Evolutionary conservation across 2,329 filamentous ascomycete species (phyloP), one percentile per base, ranked within the genome.

Genomic region (Ascochyta fabae): DNA sequence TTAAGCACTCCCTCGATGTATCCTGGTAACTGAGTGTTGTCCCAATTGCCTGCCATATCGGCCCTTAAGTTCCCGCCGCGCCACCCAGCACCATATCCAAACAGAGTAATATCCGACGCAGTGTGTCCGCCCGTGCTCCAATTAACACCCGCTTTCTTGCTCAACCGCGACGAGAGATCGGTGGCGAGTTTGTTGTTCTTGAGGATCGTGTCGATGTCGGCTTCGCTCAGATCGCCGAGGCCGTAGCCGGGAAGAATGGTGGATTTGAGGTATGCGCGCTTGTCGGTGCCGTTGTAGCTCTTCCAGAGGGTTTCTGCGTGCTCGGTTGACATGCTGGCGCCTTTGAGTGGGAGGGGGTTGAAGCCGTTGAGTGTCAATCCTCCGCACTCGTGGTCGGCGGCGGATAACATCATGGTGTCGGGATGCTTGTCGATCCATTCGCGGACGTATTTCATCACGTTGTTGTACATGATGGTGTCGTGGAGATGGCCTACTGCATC

Each of bases 301-400:
- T 57, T 58, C 66, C 67, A 75, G 7, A 69, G 42, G 2, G 52
- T 43, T 31, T 62, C 59, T 26, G 75, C 64, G 22, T 64, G 56
- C 53, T 78, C 75, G 7, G 65, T 65, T 2, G 75, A 73, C 54
- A 70, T 69, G 26, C 56, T 70, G 1, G 67, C 69, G 15, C 55
- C 57, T 10, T 65, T 61, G 6, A 78, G 67, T 2, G 69, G 67
- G 0, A 68, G 59, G 0, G 75, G 75, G 43, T 76, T 69, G 59
- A 69, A 78, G 44, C 75, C 75, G 29, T 73, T 72, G 10, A 77
- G 65, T 0, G 76, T 77, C 39, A 78, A 60, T 12, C 76, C 77
- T 27, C 77, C 77, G 23, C 70, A 75, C 56, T 79, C 76, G 56
- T 79, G 75, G 58, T 79, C 76, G 0, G 77, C 77, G 13, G 75